Conservation (phyloP, 2,329 filamentous ascomycete genomes). For the Stemphylium lycopersici region DNA sequence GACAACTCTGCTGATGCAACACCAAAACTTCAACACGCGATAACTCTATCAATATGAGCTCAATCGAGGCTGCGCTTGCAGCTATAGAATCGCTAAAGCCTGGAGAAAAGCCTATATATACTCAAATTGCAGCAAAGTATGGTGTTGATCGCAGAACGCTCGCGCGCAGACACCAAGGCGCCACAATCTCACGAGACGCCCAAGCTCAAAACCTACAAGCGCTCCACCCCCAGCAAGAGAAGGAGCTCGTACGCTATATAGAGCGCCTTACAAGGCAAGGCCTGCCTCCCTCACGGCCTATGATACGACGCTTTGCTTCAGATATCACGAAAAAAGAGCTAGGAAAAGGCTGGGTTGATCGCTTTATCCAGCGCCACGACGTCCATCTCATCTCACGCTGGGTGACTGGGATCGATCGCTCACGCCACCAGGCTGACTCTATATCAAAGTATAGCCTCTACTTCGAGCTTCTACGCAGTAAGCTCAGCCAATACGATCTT, state of each 20-base stretch:
- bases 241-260: background rate
- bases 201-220: background rate
- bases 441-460: constrained; percentile 11
- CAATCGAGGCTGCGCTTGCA: background rate
- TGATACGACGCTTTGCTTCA: background rate
- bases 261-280: background rate
- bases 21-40: background rate
- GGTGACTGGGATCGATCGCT: background rate
- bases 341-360: constrained; percentile 10
- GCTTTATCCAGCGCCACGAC: constrained; percentile 8
- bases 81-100: background rate
- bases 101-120: background rate
- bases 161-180: background rate
- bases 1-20: no score
- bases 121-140: background rate
- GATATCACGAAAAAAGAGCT: background rate
- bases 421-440: constrained; percentile 12
- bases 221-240: background rate
- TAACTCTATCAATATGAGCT: background rate
- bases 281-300: background rate
- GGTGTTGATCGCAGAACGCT: background rate
- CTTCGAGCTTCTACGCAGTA: constrained; percentile 3
- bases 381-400: no score
- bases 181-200: background rate
- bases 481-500: background rate